Conservation (phyloP, 495 filamentous ascomycete genomes). For the Parmelia sp. region DNA sequence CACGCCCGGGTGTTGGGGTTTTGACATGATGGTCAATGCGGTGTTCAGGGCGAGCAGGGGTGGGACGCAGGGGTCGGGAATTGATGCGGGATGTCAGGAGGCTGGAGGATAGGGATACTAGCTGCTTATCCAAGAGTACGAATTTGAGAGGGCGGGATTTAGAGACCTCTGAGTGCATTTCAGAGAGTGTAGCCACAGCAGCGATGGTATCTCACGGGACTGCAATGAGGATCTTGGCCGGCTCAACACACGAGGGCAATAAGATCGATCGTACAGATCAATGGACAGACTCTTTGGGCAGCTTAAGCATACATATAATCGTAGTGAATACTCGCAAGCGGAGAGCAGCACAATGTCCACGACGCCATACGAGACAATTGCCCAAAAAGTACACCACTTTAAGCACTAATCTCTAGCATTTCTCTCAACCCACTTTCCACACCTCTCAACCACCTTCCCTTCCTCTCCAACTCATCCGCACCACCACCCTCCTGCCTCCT, state of each 20-base stretch:
- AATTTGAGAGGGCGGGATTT: neutral
- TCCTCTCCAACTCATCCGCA: constrained; percentile 74
- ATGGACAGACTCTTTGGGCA: neutral
- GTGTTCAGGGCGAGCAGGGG: neutral
- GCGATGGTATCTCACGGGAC: neutral
- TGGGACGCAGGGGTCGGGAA: no score
- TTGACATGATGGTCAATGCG: neutral
- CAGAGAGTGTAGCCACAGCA: neutral
- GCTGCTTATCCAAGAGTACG: neutral
- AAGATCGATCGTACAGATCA: neutral
- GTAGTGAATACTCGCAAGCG: no score
- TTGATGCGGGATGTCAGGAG: neutral
- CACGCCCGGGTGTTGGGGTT: no score
- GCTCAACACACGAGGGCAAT: neutral
- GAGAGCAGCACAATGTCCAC: neutral
- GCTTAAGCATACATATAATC: neutral
- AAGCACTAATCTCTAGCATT: constrained; percentile 49
- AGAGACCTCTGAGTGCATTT: neutral
- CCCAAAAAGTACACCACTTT: neutral
- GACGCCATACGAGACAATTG: neutral
- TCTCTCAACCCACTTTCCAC: constrained; percentile 61
- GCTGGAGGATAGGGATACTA: neutral
- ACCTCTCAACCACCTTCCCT: constrained; percentile 74
- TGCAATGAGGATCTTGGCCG: neutral
- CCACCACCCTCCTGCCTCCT: constrained; percentile 68